Evolutionary conservation across 768 basidiomycete genomes (phyloP).

Genomic region (Russula vinacea): DNA sequence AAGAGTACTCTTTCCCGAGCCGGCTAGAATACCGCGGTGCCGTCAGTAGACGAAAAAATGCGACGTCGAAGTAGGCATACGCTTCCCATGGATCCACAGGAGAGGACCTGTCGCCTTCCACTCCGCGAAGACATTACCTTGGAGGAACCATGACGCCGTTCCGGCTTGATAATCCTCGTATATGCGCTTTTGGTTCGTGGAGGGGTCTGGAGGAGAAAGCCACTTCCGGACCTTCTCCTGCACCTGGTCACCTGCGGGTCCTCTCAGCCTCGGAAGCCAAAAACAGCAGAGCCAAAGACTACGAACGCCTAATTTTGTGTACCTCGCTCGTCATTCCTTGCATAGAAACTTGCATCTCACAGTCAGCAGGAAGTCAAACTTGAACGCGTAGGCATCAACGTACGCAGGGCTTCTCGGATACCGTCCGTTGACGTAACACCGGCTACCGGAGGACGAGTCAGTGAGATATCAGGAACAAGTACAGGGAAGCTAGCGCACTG

Average conservation of each 20-base stretch:
- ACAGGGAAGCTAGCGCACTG: neutral
- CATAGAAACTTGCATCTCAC: constrained; percentile 5
- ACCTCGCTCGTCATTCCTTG: neutral
- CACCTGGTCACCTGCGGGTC: neutral
- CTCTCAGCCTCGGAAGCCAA: neutral
- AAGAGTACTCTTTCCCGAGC: constrained; percentile 17
- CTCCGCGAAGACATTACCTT: neutral
- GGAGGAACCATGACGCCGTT: constrained; percentile 13
- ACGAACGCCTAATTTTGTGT: constrained; percentile 15
- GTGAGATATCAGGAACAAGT: neutral
- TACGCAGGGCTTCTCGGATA: constrained; percentile 6
- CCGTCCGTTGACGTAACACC: neutral
- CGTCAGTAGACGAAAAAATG: neutral
- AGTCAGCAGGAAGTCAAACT: neutral
- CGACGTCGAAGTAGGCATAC: neutral
- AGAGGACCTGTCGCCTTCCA: constrained; percentile 13
- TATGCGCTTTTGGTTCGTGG: neutral
- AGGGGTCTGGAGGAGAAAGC: constrained; percentile 11
- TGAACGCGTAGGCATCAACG: neutral
- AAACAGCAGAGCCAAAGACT: neutral
- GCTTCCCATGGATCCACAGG: constrained; percentile 21
- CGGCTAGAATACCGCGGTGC: neutral
- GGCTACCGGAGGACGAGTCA: neutral
- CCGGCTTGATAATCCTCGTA: neutral
- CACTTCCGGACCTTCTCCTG: neutral